Percentiles rank a stretch among this genome's conserved stretches.
These are phyloP conservation scores for Mycena maculata DNA, from an alignment of 768 basidiomycete species.

Conservation along the genomic window DNA sequence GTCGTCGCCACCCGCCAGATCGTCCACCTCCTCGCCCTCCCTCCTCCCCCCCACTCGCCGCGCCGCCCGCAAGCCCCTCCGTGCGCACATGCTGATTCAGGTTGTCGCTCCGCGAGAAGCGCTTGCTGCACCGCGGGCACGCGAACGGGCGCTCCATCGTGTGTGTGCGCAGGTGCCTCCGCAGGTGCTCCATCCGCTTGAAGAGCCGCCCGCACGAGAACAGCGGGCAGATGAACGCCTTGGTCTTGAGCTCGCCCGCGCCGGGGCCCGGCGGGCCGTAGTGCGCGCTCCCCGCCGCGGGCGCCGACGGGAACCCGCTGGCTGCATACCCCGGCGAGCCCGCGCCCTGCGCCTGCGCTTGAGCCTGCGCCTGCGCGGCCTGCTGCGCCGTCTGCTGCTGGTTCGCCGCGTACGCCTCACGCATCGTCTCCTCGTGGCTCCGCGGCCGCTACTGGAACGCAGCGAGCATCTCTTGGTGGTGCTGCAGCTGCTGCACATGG, in stretches of 20 bases:
- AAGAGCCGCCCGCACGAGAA: slow-evolving; percentile 87
- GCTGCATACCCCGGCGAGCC: slow-evolving; percentile 16
- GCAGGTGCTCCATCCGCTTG: slow-evolving; percentile 93
- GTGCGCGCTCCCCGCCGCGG: background rate
- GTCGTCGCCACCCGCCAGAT: slow-evolving; percentile 43
- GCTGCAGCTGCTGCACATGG: slow-evolving; percentile 40
- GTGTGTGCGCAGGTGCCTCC: slow-evolving; percentile 88
- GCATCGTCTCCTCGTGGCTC: slow-evolving; percentile 48
- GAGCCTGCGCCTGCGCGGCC: slow-evolving; percentile 40
- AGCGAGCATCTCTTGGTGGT: slow-evolving; percentile 45
- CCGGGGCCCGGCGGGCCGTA: slow-evolving; percentile 35
- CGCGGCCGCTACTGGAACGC: slow-evolving; percentile 37
- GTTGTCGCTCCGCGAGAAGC: slow-evolving; percentile 91
- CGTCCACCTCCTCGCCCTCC: slow-evolving; percentile 42
- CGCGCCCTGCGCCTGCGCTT: slow-evolving; percentile 24
- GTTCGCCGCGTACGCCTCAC: slow-evolving; percentile 46
- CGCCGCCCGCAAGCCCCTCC: slow-evolving; percentile 64
- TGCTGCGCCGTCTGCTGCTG: slow-evolving; percentile 39
- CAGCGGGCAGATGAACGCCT: slow-evolving; percentile 85
- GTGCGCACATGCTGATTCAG: slow-evolving; percentile 88
- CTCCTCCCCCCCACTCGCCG: slow-evolving; percentile 40
- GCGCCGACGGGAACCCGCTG: slow-evolving; percentile 8
- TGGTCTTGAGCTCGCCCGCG: slow-evolving; percentile 54
- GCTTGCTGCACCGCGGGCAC: slow-evolving; percentile 80
- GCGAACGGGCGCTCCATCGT: slow-evolving; percentile 89